Conservation (phyloP, 2,329 filamentous ascomycete species). For the Venturia nashicola region DNA sequence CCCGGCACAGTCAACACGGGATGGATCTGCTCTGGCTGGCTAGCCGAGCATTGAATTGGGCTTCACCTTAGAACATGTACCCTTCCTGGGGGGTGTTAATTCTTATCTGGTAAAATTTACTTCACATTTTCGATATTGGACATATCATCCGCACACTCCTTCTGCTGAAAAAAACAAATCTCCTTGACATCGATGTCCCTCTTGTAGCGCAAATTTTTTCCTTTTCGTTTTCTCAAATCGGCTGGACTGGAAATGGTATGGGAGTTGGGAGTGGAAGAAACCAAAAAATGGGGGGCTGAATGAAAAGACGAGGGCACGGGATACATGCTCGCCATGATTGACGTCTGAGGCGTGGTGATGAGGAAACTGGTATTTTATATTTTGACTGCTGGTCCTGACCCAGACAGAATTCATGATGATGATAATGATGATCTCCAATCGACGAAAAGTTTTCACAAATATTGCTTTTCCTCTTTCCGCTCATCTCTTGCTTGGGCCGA, state of each 20-base stretch:
- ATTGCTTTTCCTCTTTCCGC: neutral
- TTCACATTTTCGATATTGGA: neutral
- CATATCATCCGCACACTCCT: neutral
- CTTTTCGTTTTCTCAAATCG: neutral
- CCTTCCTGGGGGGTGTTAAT: neutral
- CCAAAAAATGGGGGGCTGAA: neutral
- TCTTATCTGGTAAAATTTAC: neutral
- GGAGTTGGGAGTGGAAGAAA: neutral
- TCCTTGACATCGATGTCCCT: neutral
- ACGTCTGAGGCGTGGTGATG: neutral
- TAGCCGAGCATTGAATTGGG: neutral
- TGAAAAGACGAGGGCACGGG: neutral
- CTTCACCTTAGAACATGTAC: neutral
- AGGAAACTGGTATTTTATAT: neutral
- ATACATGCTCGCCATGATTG: neutral
- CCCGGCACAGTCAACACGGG: neutral
- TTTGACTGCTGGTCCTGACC: neutral
- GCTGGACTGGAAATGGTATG: neutral
- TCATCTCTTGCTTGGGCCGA: neutral
- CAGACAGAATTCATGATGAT: neutral
- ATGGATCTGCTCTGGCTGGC: neutral
- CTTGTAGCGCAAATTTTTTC: neutral
- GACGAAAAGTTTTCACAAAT: neutral
- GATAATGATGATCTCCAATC: slow-evolving; percentile 1
- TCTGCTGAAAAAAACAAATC: neutral